Evolutionary conservation across 2,329 filamentous ascomycete species (phyloP).

Genomic region (Nemania sp.): DNA sequence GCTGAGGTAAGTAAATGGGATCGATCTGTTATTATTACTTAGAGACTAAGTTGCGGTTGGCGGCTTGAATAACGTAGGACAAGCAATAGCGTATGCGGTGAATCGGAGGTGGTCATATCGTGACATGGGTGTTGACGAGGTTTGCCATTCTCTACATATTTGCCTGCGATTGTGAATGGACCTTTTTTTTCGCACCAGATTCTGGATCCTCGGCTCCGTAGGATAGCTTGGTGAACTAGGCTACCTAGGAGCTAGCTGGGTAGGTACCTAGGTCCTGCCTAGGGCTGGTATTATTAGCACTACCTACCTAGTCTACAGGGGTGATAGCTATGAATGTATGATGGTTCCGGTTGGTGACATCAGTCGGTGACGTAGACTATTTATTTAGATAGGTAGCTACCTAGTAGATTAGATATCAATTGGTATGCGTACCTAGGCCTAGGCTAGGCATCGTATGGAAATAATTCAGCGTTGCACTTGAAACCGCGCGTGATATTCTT

Average conservation of each 20-base stretch:
- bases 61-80: neutral
- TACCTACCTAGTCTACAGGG: neutral
- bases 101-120: slow-evolving; percentile 9
- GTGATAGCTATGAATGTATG: no score
- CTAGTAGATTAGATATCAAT: no score
- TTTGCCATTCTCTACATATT: neutral
- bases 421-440: no score
- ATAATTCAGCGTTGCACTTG: neutral
- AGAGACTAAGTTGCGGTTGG: neutral
- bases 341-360: slow-evolving; percentile 17
- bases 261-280: neutral
- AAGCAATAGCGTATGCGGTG: slow-evolving; percentile 6
- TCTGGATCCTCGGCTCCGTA: neutral
- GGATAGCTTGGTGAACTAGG: neutral
- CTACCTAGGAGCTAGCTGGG: neutral
- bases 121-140: slow-evolving; percentile 15
- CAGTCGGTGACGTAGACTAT: slow-evolving; percentile 1
- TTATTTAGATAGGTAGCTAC: neutral
- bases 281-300: slow-evolving; percentile 11
- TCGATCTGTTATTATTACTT: neutral
- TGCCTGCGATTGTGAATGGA: slow-evolving; percentile 6
- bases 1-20: neutral
- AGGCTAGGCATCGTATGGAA: no score
- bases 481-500: neutral
- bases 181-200: slow-evolving; percentile 1